Percentiles rank a stretch among this genome's conserved stretches.
phyloP scores from a whole-genome alignment of 108 stramenopile species.

The Discostella pseudostelligera region DNA sequence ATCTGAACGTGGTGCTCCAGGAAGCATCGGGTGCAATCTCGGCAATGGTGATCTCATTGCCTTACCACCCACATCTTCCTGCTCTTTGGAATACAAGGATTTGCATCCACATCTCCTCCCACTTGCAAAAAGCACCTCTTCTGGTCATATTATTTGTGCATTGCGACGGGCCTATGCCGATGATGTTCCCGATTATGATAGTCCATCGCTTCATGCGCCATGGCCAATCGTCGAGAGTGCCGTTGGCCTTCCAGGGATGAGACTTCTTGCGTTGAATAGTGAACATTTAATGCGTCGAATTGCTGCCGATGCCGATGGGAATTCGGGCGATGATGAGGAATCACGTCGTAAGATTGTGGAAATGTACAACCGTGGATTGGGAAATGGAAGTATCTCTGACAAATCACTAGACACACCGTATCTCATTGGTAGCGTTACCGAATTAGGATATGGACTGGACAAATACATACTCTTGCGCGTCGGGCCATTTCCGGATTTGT shows the following conservation, averaged over 20 bases:
- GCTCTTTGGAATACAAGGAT: constrained; percentile 47
- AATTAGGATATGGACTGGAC: constrained; percentile 80
- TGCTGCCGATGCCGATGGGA: constrained; percentile 67
- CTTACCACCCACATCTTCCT: constrained; percentile 3
- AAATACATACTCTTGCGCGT: constrained; percentile 77
- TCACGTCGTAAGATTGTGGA: constrained; percentile 32
- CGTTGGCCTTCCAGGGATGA: constrained; percentile 61
- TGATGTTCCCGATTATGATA: constrained; percentile 50
- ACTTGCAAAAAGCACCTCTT: constrained; percentile 53
- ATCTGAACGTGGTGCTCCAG: constrained; percentile 72
- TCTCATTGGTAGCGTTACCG: constrained; percentile 58
- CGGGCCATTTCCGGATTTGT: constrained; percentile 81
- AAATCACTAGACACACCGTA: constrained; percentile 60
- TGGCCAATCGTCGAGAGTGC: constrained; percentile 81
- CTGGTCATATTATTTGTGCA: constrained; percentile 72
- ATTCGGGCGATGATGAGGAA: constrained; percentile 22
- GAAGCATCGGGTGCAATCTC: constrained; percentile 56
- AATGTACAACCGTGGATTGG: constrained; percentile 72
- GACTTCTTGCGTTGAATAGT: constrained; percentile 64
- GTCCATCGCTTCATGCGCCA: constrained; percentile 49
- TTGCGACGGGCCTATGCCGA: constrained; percentile 69
- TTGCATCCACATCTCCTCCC: constrained; percentile 75
- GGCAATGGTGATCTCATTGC: constrained; percentile 60
- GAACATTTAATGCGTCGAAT: constrained; percentile 84
- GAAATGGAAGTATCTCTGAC: constrained; percentile 42